Conservation (phyloP, 345 rosid genomes). For the Linum trigynum region DNA sequence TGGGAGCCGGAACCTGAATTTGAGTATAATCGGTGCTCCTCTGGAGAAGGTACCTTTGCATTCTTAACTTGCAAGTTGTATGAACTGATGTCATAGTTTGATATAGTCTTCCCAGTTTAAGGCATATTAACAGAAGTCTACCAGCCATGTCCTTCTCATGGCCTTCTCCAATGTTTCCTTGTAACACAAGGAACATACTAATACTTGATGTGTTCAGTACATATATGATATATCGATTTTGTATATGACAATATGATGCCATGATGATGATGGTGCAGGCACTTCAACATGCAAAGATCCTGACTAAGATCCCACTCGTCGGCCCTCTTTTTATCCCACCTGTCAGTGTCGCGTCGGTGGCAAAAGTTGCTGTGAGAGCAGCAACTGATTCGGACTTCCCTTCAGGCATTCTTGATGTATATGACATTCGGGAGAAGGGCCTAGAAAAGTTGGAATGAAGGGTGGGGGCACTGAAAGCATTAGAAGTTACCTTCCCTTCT, state of each 20-base stretch:
- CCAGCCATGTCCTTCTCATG: too few species aligned
- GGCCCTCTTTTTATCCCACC: conserved; percentile 57
- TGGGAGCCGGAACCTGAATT: conserved; percentile 40
- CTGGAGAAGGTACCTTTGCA: conserved; percentile 23
- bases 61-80: not conserved
- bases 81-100: not conserved
- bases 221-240: too few species aligned
- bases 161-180: too few species aligned
- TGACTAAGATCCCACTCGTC: conserved; percentile 39
- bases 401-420: conserved; percentile 46
- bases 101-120: too few species aligned
- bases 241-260: too few species aligned
- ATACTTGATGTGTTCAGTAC: too few species aligned
- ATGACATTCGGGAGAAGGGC: conserved; percentile 15
- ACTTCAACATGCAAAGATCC: conserved; percentile 36
- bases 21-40: conserved; percentile 52
- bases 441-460: not conserved
- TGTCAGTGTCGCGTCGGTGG: conserved; percentile 39
- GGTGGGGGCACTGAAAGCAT: too few species aligned
- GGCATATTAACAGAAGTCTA: too few species aligned
- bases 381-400: conserved; percentile 40
- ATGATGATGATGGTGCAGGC: conserved; percentile 26
- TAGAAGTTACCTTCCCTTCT: too few species aligned
- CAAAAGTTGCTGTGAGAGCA: conserved; percentile 49
- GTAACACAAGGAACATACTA: too few species aligned